Evolutionary conservation across 352 stramenopile genomes (phyloP).

Genomic region (Phytopythium kandeliae): DNA sequence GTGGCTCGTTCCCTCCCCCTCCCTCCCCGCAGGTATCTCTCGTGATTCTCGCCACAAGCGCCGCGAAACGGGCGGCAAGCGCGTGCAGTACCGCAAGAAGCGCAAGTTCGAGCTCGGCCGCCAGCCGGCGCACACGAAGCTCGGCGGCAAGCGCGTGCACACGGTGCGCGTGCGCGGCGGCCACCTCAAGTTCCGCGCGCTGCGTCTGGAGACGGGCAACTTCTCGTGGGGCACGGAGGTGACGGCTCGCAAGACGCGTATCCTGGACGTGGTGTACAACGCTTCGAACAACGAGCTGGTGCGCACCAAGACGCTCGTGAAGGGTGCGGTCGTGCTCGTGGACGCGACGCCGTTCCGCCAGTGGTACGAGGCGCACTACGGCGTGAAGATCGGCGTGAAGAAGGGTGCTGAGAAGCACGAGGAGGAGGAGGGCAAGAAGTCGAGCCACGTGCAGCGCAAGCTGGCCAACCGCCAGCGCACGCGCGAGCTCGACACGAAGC

Average conservation of each 20-base stretch:
- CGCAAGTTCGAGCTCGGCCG: conserved; percentile 98
- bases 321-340: conserved; percentile 97
- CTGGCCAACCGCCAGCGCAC: conserved; percentile 91
- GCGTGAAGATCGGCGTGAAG: conserved; percentile 88
- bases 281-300: conserved; percentile 99
- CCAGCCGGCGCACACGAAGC: conserved; percentile 97
- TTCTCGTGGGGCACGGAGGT: conserved; percentile 99
- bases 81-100: conserved; percentile 98
- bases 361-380: conserved; percentile 99
- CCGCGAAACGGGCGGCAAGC: conserved; percentile 98
- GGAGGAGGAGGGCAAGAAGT: conserved; percentile 91
- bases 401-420: conserved; percentile 79
- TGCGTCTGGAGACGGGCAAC: conserved; percentile 98
- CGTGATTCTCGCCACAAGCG: conserved; percentile 99
- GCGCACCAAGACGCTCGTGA: conserved; percentile 99
- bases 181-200: conserved; percentile 98
- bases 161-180: conserved; percentile 94
- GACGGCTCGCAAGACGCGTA: conserved; percentile 97
- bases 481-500: conserved; percentile 88
- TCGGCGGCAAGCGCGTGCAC: conserved; percentile 96
- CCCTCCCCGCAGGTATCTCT: conserved; percentile 95
- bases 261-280: conserved; percentile 99
- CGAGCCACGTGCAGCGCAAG: conserved; percentile 91
- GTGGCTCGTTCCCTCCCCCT: conserved; percentile 4
- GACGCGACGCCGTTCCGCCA: conserved; percentile 99